phyloP scores from a whole-genome alignment of 2,329 filamentous ascomycete species.

The Venturia pyrina region DNA sequence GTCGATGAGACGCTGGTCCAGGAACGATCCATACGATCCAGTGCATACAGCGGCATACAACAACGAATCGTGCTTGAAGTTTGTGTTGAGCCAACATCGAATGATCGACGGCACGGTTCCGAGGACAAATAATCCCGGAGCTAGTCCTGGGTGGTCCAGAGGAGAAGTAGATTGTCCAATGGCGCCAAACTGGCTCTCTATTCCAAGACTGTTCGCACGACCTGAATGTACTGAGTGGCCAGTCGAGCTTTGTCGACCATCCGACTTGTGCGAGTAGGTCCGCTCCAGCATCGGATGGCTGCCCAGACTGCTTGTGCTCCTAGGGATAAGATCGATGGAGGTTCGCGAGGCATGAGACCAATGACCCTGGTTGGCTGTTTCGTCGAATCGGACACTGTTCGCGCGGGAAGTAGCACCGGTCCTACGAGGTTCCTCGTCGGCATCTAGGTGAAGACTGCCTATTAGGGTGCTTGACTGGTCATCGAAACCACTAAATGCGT shows the following conservation, averaged over 20 bases:
- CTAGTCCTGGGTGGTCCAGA: conserved; percentile 61
- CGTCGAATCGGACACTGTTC: conserved; percentile 95
- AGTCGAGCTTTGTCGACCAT: conserved; percentile 89
- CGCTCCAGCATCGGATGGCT: conserved; percentile 78
- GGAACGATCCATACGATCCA: conserved; percentile 77
- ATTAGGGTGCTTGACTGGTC: conserved; percentile 74
- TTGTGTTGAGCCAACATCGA: conserved; percentile 85
- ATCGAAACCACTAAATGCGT: conserved; percentile 84
- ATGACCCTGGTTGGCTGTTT: conserved; percentile 84
- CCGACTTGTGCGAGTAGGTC: conserved; percentile 87
- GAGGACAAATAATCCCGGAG: conserved; percentile 74
- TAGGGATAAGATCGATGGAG: conserved; percentile 70
- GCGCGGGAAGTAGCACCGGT: conserved; percentile 82
- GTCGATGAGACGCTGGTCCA: conserved; percentile 65
- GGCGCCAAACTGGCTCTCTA: conserved; percentile 63
- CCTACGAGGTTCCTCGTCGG: conserved; percentile 75
- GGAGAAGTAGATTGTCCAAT: conserved; percentile 59
- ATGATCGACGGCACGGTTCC: conserved; percentile 90
- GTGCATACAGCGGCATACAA: conserved; percentile 89
- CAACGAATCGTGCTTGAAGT: conserved; percentile 81
- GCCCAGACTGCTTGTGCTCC: conserved; percentile 71
- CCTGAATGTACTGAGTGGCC: conserved; percentile 74
- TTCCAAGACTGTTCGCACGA: conserved; percentile 76
- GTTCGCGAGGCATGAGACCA: conserved; percentile 77
- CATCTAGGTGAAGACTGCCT: conserved; percentile 72